Percentiles rank a stretch among this genome's conserved stretches.
Evolutionary conservation across 1,284 basidiomycete species (phyloP).

Genomic region (Leccinum pachyderme): DNA sequence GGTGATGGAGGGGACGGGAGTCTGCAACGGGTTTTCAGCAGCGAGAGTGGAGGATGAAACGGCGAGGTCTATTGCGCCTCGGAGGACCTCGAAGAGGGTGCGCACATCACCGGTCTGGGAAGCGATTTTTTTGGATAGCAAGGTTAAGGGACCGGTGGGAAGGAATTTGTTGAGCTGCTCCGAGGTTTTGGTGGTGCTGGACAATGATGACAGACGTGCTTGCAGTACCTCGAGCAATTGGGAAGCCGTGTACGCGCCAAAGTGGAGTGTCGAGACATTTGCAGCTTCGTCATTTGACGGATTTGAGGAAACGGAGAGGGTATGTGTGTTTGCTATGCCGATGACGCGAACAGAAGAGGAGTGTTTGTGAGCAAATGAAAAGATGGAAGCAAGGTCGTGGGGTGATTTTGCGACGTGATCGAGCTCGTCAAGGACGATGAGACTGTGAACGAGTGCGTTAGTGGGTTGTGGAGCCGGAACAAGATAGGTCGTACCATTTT

Average conservation of each 20-base stretch:
- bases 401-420: slow-evolving; percentile 67
- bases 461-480: neutral
- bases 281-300: slow-evolving; percentile 24
- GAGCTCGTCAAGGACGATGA: slow-evolving; percentile 76
- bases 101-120: slow-evolving; percentile 77
- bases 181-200: slow-evolving; percentile 33
- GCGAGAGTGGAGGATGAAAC: slow-evolving; percentile 30
- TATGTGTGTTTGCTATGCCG: slow-evolving; percentile 83
- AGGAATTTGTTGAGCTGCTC: slow-evolving; percentile 51
- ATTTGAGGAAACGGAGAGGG: slow-evolving; percentile 51
- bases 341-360: slow-evolving; percentile 54
- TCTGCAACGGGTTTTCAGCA: slow-evolving; percentile 41
- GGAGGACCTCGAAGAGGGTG: slow-evolving; percentile 70
- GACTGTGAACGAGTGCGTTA: slow-evolving; percentile 38
- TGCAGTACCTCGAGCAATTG: slow-evolving; percentile 67
- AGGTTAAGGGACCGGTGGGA: slow-evolving; percentile 56
- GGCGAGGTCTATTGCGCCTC: slow-evolving; percentile 72
- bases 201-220: slow-evolving; percentile 52
- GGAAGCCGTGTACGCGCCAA: slow-evolving; percentile 67
- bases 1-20: slow-evolving; percentile 47
- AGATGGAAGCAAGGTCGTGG: slow-evolving; percentile 56
- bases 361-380: slow-evolving; percentile 56
- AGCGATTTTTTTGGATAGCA: slow-evolving; percentile 76
- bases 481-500: slow-evolving; percentile 53
- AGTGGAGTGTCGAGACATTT: slow-evolving; percentile 65